These are phyloP conservation scores for Fabrea salina DNA, from an alignment of 169 alveolate genomes.

Conservation along the genomic window DNA sequence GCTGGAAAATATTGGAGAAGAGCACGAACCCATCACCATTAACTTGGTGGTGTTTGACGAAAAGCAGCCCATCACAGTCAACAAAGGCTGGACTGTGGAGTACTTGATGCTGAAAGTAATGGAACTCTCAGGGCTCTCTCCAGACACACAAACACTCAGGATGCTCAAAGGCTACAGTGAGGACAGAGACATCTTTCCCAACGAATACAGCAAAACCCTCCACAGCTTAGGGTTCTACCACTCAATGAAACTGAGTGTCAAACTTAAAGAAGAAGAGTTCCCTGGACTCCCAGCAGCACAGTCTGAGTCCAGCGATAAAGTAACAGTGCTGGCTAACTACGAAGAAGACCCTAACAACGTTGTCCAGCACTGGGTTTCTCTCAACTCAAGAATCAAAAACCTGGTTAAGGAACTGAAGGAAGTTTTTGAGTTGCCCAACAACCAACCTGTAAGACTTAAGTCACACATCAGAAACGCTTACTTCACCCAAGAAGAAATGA, in stretches of 20 bases:
- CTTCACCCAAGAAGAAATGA: constrained; percentile 1
- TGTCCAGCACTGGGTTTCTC: neutral
- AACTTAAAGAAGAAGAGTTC: neutral
- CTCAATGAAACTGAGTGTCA: neutral
- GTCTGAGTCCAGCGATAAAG: neutral
- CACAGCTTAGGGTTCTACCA: neutral
- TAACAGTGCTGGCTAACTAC: neutral
- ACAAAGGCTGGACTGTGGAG: constrained; percentile 9
- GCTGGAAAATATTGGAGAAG: neutral
- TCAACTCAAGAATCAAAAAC: neutral
- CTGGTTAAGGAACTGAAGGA: neutral
- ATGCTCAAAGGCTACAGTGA: neutral
- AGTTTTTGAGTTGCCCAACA: neutral
- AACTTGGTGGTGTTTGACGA: constrained; percentile 6
- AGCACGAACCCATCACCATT: neutral
- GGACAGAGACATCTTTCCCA: neutral
- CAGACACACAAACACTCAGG: neutral
- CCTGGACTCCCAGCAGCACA: neutral
- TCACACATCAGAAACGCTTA: neutral
- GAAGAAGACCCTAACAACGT: neutral
- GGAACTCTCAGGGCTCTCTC: neutral
- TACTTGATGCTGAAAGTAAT: neutral
- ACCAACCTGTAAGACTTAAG: constrained; percentile 16
- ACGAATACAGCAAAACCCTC: neutral
- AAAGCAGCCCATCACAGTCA: neutral